Percentiles rank a stretch among this genome's conserved stretches.
phyloP scores from a whole-genome alignment of 305 asterid genomes.

The Ilex paraguariensis region DNA sequence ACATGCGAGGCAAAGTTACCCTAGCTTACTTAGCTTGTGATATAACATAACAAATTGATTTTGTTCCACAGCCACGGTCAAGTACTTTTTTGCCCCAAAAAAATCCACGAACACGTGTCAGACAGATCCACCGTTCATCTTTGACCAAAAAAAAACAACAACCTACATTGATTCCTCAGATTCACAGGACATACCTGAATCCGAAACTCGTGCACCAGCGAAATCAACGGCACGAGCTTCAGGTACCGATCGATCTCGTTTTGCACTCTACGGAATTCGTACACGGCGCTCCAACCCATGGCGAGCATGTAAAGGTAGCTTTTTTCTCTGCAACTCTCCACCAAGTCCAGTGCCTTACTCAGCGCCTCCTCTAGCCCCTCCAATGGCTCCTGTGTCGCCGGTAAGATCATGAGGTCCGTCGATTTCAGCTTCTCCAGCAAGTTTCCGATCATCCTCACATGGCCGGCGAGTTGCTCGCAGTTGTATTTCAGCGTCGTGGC shows the following conservation, averaged over 20 bases:
- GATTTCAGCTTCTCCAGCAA: slow-evolving; percentile 17
- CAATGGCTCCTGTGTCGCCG: slow-evolving; percentile 2
- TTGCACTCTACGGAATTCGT: slow-evolving; percentile 15
- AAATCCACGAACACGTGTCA: no score
- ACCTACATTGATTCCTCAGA: no score
- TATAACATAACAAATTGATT: no score
- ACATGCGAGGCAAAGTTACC: no score
- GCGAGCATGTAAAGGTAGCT: slow-evolving; percentile 16
- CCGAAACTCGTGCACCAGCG: slow-evolving; percentile 17
- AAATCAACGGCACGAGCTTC: slow-evolving; percentile 15
- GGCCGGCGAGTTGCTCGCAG: slow-evolving; percentile 13
- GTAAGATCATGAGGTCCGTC: slow-evolving; percentile 8
- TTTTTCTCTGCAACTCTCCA: slow-evolving; percentile 15
- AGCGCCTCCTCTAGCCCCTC: slow-evolving; percentile 8
- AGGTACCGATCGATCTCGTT: slow-evolving; percentile 17
- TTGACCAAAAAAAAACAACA: no score
- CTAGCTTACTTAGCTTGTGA: no score
- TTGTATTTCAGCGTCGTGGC: slow-evolving; percentile 10
- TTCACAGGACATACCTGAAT: slow-evolving; percentile 6
- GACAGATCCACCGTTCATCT: no score
- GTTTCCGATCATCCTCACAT: slow-evolving; percentile 11
- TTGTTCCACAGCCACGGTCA: no score
- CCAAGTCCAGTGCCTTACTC: slow-evolving; percentile 9
- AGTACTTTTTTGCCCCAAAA: no score
- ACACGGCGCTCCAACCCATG: slow-evolving; percentile 13